Base-by-base conservation (phyloP, 1,139 yeast species). In the Geotrichum armillariae region DNA sequence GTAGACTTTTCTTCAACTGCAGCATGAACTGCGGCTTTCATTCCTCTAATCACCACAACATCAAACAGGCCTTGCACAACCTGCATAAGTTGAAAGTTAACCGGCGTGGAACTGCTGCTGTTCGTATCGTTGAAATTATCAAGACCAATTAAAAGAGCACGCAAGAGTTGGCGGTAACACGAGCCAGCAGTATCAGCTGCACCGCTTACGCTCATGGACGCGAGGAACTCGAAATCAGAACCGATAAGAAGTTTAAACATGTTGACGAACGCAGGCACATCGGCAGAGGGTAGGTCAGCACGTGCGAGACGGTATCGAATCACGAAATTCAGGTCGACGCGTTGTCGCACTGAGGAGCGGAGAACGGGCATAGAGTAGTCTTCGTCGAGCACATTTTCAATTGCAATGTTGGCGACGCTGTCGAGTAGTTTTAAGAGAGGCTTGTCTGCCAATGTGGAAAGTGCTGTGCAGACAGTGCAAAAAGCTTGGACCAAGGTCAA, bases 391-490 rank as follows among this genome's bases (percentile, higher is more conserved):
- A 81, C 80, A 12, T 76, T 70, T 49, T 73, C 72, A 45, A 89
- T 67, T 27, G 87, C 70, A 33, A 74, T 70, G 11, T 75, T 65
- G 2, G 81, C 74, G 49, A 81, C 70, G 3, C 53, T 46, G 20
- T 52, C 57, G 5, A 66, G 51, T 11, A 46, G 47, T 21, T 67
- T 67, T 58, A 79, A 64, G 56, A 77, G 74, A 1, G 72, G 64
- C 0, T 3, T 60, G 16, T 60, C 39, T 66, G 74, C 49, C 75
- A 57, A 46, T n/a, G 60, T 72, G 58, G 83, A 77, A 56, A 78
- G 78, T 0, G 94, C 80, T 0, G 94, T 83, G 27, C 86, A 57
- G 14, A 90, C 70, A 1, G 93, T 90, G 46, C 94, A 91, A 77
- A 86, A 82, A 0, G 95, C 79, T 61, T 83, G 83, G 2, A 88